A percentile compares a stretch with the other conserved stretches of the same genome.
Conservation (phyloP, 805 yeast species). For the Schwanniomyces sp. region DNA sequence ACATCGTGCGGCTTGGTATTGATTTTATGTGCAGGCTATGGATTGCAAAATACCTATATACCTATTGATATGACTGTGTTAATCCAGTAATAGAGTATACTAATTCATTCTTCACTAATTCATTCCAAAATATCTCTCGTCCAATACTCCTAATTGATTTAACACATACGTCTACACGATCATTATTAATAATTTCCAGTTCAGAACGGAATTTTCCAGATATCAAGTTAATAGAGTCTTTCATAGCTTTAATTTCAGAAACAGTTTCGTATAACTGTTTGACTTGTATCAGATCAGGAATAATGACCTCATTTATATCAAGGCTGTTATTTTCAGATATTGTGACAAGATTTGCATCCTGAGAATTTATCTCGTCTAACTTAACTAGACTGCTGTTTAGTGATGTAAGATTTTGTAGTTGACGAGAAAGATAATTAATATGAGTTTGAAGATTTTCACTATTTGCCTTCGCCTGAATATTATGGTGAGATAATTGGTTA, state of each 20-base stretch:
- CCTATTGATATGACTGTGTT: not conserved
- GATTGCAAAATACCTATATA: not conserved
- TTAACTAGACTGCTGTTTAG: constrained; percentile 25
- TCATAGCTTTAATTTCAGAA: constrained; percentile 68
- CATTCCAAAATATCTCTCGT: constrained; percentile 43
- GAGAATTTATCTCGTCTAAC: constrained; percentile 23
- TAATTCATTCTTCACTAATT: constrained; percentile 32
- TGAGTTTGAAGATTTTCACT: constrained; percentile 29
- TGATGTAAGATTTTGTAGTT: constrained; percentile 18
- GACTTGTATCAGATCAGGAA: constrained; percentile 41
- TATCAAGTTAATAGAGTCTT: constrained; percentile 62
- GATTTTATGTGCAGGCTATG: not conserved
- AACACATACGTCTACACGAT: constrained; percentile 31
- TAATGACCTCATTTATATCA: constrained; percentile 33
- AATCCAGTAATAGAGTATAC: constrained; percentile 17
- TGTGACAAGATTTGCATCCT: constrained; percentile 15
- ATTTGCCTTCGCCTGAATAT: constrained; percentile 37
- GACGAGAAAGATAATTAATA: constrained; percentile 24
- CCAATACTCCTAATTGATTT: constrained; percentile 36
- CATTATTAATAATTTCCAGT: constrained; percentile 33
- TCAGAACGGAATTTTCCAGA: constrained; percentile 46
- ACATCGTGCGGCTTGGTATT: constrained; percentile 27
- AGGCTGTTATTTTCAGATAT: constrained; percentile 11
- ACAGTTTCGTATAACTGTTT: constrained; percentile 64
- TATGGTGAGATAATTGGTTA: constrained; percentile 33